Conservation (phyloP, 495 filamentous ascomycete genomes). For the Penicillium ochrochloron region DNA sequence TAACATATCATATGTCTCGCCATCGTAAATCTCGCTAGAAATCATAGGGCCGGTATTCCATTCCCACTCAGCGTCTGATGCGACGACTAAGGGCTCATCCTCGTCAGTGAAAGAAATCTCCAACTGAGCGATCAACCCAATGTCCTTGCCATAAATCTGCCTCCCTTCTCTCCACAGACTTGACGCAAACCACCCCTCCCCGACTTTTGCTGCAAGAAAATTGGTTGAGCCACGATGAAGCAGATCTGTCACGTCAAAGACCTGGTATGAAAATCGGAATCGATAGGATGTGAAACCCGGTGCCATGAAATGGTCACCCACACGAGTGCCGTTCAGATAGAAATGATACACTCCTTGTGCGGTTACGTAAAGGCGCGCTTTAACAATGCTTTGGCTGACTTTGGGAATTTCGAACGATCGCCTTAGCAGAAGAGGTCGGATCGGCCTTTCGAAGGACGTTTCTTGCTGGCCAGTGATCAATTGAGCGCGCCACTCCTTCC, state of each 20-base stretch:
- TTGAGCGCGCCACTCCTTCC: conserved; percentile 15
- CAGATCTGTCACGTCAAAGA: conserved; percentile 50
- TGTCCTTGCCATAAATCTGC: conserved; percentile 45
- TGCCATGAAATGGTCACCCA: conserved; percentile 22
- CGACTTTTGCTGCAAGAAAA: conserved; percentile 50
- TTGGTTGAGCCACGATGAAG: conserved; percentile 39
- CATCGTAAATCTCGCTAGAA: conserved; percentile 55
- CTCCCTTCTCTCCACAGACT: conserved; percentile 39
- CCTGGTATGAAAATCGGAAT: conserved; percentile 42
- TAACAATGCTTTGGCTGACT: neutral
- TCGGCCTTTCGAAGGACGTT: conserved; percentile 6
- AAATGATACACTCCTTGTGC: conserved; percentile 17
- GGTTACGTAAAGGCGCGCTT: conserved; percentile 20
- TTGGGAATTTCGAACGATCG: conserved; percentile 4
- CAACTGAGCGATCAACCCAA: conserved; percentile 48
- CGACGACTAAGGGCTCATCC: conserved; percentile 25
- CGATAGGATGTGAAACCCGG: conserved; percentile 49
- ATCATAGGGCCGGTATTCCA: conserved; percentile 32
- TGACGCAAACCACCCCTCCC: conserved; percentile 58
- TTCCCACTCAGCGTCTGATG: conserved; percentile 34
- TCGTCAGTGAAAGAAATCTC: conserved; percentile 31
- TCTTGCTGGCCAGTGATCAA: conserved; percentile 14
- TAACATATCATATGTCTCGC: conserved; percentile 50
- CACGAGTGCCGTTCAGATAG: conserved; percentile 16
- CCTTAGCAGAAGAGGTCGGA: conserved; percentile 14